A percentile compares a stretch with the other conserved stretches of the same genome.
Conservation (phyloP, 495 filamentous ascomycete species). For the Talaromyces liani region DNA sequence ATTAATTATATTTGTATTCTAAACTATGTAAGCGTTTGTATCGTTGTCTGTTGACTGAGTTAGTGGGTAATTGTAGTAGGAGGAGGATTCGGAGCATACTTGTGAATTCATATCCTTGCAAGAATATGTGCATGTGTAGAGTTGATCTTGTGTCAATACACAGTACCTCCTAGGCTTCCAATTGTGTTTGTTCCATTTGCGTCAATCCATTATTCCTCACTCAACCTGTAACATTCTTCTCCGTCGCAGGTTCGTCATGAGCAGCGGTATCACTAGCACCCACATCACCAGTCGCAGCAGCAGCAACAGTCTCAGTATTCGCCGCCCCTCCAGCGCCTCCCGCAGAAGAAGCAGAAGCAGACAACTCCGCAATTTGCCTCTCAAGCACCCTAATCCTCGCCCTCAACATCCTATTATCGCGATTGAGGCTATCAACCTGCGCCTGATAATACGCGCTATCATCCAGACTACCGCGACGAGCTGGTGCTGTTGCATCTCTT, state of each 20-base stretch:
- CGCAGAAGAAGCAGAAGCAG: conserved; percentile 12
- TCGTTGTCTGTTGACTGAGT: neutral
- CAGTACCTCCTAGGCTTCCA: neutral
- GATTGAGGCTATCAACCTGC: conserved; percentile 74
- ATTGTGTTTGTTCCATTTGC: neutral
- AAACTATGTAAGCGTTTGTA: neutral
- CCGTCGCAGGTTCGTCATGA: neutral
- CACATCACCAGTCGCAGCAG: neutral
- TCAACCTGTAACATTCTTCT: neutral
- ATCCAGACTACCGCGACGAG: conserved; percentile 50
- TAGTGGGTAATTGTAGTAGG: neutral
- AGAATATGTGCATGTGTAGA: neutral
- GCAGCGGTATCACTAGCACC: neutral
- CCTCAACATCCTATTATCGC: conserved; percentile 92
- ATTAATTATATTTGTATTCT: neutral
- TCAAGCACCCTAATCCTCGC: conserved; percentile 78
- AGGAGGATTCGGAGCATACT: neutral
- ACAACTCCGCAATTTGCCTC: conserved; percentile 24
- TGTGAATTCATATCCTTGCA: neutral
- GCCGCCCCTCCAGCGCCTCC: neutral
- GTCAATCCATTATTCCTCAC: neutral
- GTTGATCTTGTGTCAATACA: neutral
- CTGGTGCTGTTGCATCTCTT: conserved; percentile 2
- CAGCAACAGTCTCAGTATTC: neutral
- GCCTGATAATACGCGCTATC: conserved; percentile 87